Evolutionary conservation across 192 early-diverging fungal species (phyloP), one percentile per base, ranked within the genome.

Genomic region (Gigaspora rosea): DNA sequence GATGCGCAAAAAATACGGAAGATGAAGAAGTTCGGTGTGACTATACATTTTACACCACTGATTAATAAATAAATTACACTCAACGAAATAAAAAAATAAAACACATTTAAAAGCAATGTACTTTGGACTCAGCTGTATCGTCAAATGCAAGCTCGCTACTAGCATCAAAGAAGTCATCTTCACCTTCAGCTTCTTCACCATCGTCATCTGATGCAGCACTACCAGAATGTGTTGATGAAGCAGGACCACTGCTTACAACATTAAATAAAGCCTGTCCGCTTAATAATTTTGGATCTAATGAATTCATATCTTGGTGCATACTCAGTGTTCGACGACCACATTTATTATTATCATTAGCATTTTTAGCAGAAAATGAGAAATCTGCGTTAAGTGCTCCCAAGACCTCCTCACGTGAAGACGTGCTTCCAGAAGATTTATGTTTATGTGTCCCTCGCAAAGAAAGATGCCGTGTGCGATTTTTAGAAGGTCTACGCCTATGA

Each of bases 1-100:
- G 59, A 13, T 63, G 76, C 3, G 69, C 52, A 16, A 58, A 74
- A 49, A 71, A 77, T 1, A 76, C 73, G 0, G 79, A 77, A 7
- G 82, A 83, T 12, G 79, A 51, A 6, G 78, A 79, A 8, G 82
- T 84, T 49, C 85, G 74, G 56, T 83, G 81, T 8, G 83, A 82
- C 78, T 84, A 64, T 35, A 61, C 7, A 67, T 5, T 27, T 46
- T 12, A 41, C 41, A 78, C 35, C 61, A 73, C 52, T 68, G 65
- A 58, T 3, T 56, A 51, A 61, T 59, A 7, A 49, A 47, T 20
- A n/a, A n/a, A 27, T 27, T 41, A 12, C n/a, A 9, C 3, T 36
- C 51, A 18, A 35, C 27, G 8, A 18, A 33, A 0, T 16, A 16
- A 36, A 36, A 64, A 27, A 64, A 64, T 27, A 64, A 33, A 27